Evolutionary conservation across 805 yeast genomes (phyloP), one percentile per base, ranked within the genome.

Genomic region (Wickerhamomyces hampshirensis): DNA sequence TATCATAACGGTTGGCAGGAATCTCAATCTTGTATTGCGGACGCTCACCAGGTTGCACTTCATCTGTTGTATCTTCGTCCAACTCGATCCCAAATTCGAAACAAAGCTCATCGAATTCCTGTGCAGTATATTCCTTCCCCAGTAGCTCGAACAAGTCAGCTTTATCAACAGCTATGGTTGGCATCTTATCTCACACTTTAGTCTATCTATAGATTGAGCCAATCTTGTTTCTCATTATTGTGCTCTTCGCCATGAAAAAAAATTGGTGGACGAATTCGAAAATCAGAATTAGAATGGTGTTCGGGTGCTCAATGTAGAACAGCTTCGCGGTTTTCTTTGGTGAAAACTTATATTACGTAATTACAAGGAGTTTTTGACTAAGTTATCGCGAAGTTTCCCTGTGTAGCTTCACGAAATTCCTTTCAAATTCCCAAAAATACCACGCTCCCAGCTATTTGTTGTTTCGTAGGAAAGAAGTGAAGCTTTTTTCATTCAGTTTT

Each of bases 1-100:
- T 79, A 62, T 93, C 99, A 58, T 93, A 94, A 71, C 99, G 84
- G 68, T 93, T 93, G 44, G 99, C 99, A 40, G 96, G 97, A 46
- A 94, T 80, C 63, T 93, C 99, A 55, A 93, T 87, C 67, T 93
- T 93, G 54, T 86, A 73, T 64, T 91, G 94, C n/a, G 99, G 97
- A 62, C 96, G 81, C 63, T 86, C 95, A 46, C 77, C 84, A n/a
- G 71, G 68, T 59, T 73, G 76, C 47, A 83, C 80, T 28, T 62
- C 66, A 27, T 83, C 86, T 29, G 95, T 84, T 58, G 95, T 87
- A 62, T 94, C 98, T 66, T 94, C 99, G 61, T 93, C 99, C 44
- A 93, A 75, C 68, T 93, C 99, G 50, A 93, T 80, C 53, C 99
- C 99, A 52, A 89, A 93, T 57, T 91, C 94, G 69, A 93, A 93